Evolutionary conservation across 345 rosid species (phyloP), one percentile per base, ranked within the genome.

Genomic region (Citrus sp.): DNA sequence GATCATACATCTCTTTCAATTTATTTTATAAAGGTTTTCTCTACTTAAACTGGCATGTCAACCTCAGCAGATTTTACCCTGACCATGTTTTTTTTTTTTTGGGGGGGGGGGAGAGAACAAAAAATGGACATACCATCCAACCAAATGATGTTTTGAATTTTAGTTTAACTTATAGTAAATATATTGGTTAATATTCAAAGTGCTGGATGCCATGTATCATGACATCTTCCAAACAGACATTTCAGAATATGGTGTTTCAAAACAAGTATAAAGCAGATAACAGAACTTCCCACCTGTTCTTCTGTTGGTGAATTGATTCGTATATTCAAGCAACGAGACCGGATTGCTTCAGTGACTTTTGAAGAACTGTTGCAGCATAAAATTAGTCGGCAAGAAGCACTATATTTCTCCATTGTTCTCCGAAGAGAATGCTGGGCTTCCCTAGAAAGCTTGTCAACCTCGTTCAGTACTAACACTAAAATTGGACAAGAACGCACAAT

Each of bases 361-460:
- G 98, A 96, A 80, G 97, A 96, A 74, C 99, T 94, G 82, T 96
- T 94, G 80, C 99, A 92, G 86, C 98, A 96, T 62, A 94, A 89
- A 80, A 96, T 92, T 75, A 96, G 89, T 66, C 97, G 89, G 84
- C 99, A 96, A 67, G 88, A 94, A 67, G 95, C 77, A 84, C 98
- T 94, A 71, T 94, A 96, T 71, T 96, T 96, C 91, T 96, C 99
- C 98, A 96, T 96, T 61, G 99, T 94, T 88, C 98, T 89, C 72
- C 99, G 93, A 32, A 94, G 94, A 81, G 99, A 91, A 90, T 94
- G 98, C 8, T 96, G 99, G 32, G 99, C 99, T 86, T 94, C 98
- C 89, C 99, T 89, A 70, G 98, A 96, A 70, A 96, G 99, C 87
- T 92, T 96, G 95, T 94, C 98, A 74, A 94, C 99, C 85, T 96